These are phyloP conservation scores for Irpex lacteus DNA, from an alignment of 1,284 basidiomycete species.

Conservation along the genomic window DNA sequence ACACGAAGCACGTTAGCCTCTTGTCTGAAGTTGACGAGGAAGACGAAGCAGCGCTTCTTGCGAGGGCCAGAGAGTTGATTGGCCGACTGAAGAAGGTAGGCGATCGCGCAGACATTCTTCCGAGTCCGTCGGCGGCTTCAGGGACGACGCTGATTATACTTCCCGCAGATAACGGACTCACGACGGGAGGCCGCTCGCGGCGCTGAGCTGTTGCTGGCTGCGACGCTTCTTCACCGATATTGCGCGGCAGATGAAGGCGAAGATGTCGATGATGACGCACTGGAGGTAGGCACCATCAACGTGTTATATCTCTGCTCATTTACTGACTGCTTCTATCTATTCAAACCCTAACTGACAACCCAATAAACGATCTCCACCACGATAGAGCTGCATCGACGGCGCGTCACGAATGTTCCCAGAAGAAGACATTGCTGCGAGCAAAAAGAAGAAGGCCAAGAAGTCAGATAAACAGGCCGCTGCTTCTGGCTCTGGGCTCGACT, in stretches of 20 bases:
- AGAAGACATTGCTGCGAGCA: conserved; percentile 18
- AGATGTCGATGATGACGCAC: conserved; percentile 37
- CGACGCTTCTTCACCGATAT: conserved; percentile 69
- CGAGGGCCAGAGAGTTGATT: conserved; percentile 46
- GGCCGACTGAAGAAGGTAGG: conserved; percentile 47
- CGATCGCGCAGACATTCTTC: background rate
- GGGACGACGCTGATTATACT: background rate
- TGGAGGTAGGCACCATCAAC: conserved; percentile 52
- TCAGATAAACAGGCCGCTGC: background rate
- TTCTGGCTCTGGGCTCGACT: conserved; percentile 17
- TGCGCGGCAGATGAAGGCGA: conserved; percentile 53
- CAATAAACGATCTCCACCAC: background rate
- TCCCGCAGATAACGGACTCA: conserved; percentile 41
- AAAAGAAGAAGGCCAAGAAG: conserved; percentile 45
- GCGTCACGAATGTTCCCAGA: conserved; percentile 48
- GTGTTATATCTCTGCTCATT: background rate
- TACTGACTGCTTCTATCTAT: background rate
- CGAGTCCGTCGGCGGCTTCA: too few species aligned
- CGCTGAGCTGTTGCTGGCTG: conserved; percentile 67
- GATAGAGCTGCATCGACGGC: conserved; percentile 41
- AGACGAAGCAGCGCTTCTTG: conserved; percentile 47
- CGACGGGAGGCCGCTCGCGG: conserved; percentile 59
- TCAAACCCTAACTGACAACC: conserved; percentile 2
- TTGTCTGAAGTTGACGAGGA: conserved; percentile 53
- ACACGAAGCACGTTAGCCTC: conserved; percentile 67